phyloP scores from a whole-genome alignment of 352 stramenopile species.

The Peronospora farinosa region DNA sequence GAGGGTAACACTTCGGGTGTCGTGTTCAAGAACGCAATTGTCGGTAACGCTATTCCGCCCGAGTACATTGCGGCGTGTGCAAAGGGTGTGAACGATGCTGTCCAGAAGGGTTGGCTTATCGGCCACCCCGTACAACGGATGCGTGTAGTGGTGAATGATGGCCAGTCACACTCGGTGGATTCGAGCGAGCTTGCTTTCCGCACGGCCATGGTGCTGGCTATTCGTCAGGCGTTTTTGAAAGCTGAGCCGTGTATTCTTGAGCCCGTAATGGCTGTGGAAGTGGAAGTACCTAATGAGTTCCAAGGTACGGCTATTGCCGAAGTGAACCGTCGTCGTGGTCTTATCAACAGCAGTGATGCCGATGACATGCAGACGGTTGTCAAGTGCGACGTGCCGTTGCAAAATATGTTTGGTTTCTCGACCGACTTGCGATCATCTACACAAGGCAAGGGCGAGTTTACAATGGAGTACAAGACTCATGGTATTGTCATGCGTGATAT shows the following conservation, averaged over 20 bases:
- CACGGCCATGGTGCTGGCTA: conserved; percentile 91
- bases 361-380: conserved; percentile 91
- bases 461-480: conserved; percentile 99
- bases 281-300: conserved; percentile 93
- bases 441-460: conserved; percentile 98
- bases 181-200: conserved; percentile 98
- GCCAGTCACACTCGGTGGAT: conserved; percentile 95
- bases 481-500: conserved; percentile 88
- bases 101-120: conserved; percentile 93
- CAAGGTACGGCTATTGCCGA: conserved; percentile 92
- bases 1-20: conserved; percentile 45
- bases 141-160: conserved; percentile 87
- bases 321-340: conserved; percentile 91
- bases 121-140: conserved; percentile 91
- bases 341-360: conserved; percentile 95
- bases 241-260: conserved; percentile 92
- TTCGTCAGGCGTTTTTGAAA: conserved; percentile 92
- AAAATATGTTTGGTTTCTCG: conserved; percentile 99
- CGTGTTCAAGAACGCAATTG: conserved; percentile 96
- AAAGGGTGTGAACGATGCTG: conserved; percentile 95
- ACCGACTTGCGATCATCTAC: conserved; percentile 94
- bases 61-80: conserved; percentile 97
- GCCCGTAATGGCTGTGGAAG: conserved; percentile 94
- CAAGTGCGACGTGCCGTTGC: conserved; percentile 92
- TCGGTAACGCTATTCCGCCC: conserved; percentile 97